Evolutionary conservation across 352 stramenopile species (phyloP).

Genomic region (Pythium utonaiense): DNA sequence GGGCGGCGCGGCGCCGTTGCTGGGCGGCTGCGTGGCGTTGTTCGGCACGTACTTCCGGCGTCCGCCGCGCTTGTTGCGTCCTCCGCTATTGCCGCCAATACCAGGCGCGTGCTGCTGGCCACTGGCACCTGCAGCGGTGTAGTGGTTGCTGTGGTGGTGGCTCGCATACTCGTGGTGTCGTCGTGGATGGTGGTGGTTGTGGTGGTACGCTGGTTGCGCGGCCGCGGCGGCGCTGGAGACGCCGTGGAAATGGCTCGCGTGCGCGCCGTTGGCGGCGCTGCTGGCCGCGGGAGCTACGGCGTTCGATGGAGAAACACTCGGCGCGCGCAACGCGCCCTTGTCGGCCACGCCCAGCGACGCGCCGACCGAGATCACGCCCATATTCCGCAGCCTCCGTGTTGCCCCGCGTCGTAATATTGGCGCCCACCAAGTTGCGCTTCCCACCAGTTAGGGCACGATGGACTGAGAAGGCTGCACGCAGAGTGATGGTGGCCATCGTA

Average conservation of each 20-base stretch:
- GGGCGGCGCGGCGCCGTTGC: not conserved
- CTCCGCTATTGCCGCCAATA: not conserved
- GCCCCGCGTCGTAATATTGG: not conserved
- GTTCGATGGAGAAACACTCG: conserved; percentile 11
- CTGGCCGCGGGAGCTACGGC: not conserved
- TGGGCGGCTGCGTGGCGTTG: not conserved
- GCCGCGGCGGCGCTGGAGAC: conserved; percentile 2
- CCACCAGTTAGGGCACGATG: conserved; percentile 18
- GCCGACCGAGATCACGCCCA: conserved; percentile 80
- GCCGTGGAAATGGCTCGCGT: not conserved
- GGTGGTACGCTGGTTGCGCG: not conserved
- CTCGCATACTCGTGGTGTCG: conserved; percentile 6
- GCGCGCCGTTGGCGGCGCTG: not conserved
- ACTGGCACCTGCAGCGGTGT: conserved; percentile 2
- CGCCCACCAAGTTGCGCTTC: not conserved
- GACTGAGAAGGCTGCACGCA: conserved; percentile 12
- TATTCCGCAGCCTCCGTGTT: conserved; percentile 12
- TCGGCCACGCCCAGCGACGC: conserved; percentile 68
- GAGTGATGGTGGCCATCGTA: conserved; percentile 16
- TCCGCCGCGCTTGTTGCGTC: conserved; percentile 14
- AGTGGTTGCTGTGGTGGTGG: conserved; percentile 6
- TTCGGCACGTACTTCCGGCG: conserved; percentile 13
- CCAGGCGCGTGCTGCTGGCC: not conserved
- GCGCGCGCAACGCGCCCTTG: conserved; percentile 10
- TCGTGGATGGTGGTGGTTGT: conserved; percentile 2